A percentile compares a stretch with the other conserved stretches of the same genome.
Evolutionary conservation across 176 grass and related monocot species (phyloP).

Genomic region (Juncus effusus): DNA sequence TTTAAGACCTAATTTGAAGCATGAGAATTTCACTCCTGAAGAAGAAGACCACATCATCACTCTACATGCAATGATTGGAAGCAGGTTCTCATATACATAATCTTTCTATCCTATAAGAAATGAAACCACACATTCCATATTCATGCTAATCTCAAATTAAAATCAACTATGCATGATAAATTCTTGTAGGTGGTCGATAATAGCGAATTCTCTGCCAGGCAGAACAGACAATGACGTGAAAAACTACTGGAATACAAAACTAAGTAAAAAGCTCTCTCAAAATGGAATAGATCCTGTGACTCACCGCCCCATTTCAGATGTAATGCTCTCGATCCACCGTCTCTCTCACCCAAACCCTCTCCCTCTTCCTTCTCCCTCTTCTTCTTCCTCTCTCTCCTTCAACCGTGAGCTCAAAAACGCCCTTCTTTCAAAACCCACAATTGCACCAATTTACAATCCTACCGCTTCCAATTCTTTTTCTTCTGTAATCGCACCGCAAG

Average conservation of each 20-base stretch:
- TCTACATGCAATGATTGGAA: conserved; percentile 83
- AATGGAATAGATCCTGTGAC: conserved; percentile 90
- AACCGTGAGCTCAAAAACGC: conserved; percentile 40
- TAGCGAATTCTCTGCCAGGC: conserved; percentile 82
- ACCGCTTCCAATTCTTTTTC: conserved; percentile 26
- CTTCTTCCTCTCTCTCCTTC: conserved; percentile 17
- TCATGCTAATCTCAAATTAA: neutral
- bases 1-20: conserved; percentile 93
- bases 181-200: conserved; percentile 81
- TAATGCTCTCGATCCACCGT: conserved; percentile 38
- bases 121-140: neutral
- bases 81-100: conserved; percentile 40
- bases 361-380: conserved; percentile 26
- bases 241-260: conserved; percentile 99
- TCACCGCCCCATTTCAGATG: conserved; percentile 83
- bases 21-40: conserved; percentile 93
- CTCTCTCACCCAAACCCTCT: neutral
- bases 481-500: conserved; percentile 14
- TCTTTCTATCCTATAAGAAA: neutral
- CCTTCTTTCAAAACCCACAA: conserved; percentile 28
- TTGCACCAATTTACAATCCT: conserved; percentile 24
- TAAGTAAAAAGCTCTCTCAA: conserved; percentile 90
- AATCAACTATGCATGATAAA: neutral
- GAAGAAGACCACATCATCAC: conserved; percentile 90
- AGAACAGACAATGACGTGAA: conserved; percentile 97